phyloP scores from a whole-genome alignment of 345 rosid genomes.

The Salix suchowensis region DNA sequence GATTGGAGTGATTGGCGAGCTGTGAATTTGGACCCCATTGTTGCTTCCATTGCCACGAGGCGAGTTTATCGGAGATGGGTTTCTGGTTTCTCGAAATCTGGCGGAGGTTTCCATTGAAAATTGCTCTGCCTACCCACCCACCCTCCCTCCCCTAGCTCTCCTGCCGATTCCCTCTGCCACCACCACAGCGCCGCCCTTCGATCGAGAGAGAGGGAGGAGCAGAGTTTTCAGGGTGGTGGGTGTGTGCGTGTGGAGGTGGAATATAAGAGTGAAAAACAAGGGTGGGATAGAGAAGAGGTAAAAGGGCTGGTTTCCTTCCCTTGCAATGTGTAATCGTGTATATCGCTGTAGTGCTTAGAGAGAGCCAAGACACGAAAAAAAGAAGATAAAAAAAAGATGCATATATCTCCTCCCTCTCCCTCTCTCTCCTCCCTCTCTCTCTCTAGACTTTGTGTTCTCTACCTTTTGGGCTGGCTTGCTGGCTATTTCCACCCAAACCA shows the following conservation, averaged over 20 bases:
- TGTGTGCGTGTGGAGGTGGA: neutral
- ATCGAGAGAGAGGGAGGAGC: conserved; percentile 1
- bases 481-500: neutral
- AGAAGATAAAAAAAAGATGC: neutral
- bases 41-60: conserved; percentile 41
- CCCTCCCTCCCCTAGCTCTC: neutral
- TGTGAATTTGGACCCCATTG: conserved; percentile 32
- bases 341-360: conserved; percentile 6
- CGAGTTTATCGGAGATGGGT: conserved; percentile 52
- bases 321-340: conserved; percentile 2
- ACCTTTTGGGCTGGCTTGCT: neutral
- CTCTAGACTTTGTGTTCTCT: neutral
- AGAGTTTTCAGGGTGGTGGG: neutral
- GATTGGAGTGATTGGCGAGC: conserved; percentile 43
- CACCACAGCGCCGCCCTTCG: neutral
- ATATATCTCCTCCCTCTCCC: neutral
- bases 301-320: conserved; percentile 6
- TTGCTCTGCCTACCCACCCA: neutral
- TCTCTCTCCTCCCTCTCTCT: too few relatives aligned
- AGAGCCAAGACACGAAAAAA: neutral
- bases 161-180: neutral
- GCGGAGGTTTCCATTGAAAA: conserved; percentile 51
- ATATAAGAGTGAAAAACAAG: conserved; percentile 43
- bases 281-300: neutral
- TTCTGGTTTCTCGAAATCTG: conserved; percentile 42